These are phyloP conservation scores for Magnolia kwangsiensis DNA, from an alignment of 164 flowering plant species.

Conservation along the genomic window DNA sequence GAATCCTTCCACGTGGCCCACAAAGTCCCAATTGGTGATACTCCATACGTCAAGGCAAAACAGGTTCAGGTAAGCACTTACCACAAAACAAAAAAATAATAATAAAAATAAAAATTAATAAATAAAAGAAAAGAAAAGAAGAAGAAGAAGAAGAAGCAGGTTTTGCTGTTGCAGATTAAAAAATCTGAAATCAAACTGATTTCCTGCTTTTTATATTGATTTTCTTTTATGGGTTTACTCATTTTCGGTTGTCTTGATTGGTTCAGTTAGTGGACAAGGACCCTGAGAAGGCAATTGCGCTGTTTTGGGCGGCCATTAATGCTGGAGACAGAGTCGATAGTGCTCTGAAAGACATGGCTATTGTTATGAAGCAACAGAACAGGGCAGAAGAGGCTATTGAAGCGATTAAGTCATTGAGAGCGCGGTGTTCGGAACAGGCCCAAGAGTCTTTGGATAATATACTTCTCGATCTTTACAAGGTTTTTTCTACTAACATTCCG, in stretches of 20 bases:
- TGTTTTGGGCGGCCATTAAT: constrained; percentile 99
- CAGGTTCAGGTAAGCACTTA: constrained; percentile 68
- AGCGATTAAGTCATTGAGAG: constrained; percentile 81
- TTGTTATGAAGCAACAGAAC: constrained; percentile 98
- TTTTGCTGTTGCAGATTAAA: too few relatives aligned
- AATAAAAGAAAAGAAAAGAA: too few relatives aligned
- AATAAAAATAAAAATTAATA: too few relatives aligned
- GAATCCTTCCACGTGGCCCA: constrained; percentile 83
- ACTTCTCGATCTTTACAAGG: constrained; percentile 94
- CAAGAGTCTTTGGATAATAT: constrained; percentile 97
- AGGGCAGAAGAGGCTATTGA: constrained; percentile 98
- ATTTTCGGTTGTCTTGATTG: constrained; percentile 12
- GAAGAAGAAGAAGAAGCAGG: too few relatives aligned
- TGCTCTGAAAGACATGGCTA: constrained; percentile 98
- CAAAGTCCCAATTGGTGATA: constrained; percentile 92
- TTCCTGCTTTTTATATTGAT: not conserved
- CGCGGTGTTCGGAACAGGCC: constrained; percentile 86
- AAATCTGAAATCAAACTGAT: too few relatives aligned
- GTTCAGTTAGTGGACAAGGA: constrained; percentile 92
- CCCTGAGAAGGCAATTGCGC: constrained; percentile 88
- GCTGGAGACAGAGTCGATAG: constrained; percentile 98
- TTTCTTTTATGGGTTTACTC: constrained; percentile 7
- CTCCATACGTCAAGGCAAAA: constrained; percentile 93
- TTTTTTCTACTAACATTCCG: constrained; percentile 10
- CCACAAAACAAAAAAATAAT: too few relatives aligned